These are phyloP conservation scores for Penicillium vulpinum DNA, from an alignment of 2,329 filamentous ascomycete species.

Conservation along the genomic window DNA sequence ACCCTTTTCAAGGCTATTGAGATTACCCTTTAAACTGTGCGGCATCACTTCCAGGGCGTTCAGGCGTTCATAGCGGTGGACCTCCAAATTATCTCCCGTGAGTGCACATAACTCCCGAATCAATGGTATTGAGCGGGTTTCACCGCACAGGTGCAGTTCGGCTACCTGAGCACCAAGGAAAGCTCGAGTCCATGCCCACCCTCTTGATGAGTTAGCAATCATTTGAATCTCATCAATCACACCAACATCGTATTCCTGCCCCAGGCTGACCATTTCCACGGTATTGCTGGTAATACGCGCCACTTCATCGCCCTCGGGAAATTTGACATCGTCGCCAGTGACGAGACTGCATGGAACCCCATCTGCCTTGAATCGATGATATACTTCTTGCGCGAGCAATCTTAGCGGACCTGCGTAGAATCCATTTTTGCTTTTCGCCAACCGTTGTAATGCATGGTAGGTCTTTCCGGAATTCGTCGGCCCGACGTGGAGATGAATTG, in stretches of 20 bases:
- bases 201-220: conserved; percentile 76
- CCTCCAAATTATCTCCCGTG: conserved; percentile 76
- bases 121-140: conserved; percentile 76
- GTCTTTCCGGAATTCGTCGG: conserved; percentile 99
- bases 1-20: conserved; percentile 74
- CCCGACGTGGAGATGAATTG: conserved; percentile 88
- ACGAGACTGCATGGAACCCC: conserved; percentile 75
- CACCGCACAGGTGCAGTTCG: conserved; percentile 91
- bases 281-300: conserved; percentile 76
- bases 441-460: conserved; percentile 82
- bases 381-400: conserved; percentile 91
- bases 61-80: conserved; percentile 81
- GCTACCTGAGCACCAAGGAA: conserved; percentile 81
- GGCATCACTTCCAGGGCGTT: conserved; percentile 71
- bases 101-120: conserved; percentile 74
- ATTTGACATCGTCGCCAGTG: conserved; percentile 85
- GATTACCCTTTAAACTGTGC: conserved; percentile 62
- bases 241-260: conserved; percentile 71
- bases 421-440: conserved; percentile 73
- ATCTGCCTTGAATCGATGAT: conserved; percentile 76
- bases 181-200: conserved; percentile 93
- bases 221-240: conserved; percentile 99
- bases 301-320: conserved; percentile 58
- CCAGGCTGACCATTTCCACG: conserved; percentile 79
- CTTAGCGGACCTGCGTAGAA: conserved; percentile 90